Percentiles rank a stretch among this genome's conserved stretches.
These are phyloP conservation scores for Phytophthora citrophthora DNA, from an alignment of 352 stramenopile species.

Conservation along the genomic window DNA sequence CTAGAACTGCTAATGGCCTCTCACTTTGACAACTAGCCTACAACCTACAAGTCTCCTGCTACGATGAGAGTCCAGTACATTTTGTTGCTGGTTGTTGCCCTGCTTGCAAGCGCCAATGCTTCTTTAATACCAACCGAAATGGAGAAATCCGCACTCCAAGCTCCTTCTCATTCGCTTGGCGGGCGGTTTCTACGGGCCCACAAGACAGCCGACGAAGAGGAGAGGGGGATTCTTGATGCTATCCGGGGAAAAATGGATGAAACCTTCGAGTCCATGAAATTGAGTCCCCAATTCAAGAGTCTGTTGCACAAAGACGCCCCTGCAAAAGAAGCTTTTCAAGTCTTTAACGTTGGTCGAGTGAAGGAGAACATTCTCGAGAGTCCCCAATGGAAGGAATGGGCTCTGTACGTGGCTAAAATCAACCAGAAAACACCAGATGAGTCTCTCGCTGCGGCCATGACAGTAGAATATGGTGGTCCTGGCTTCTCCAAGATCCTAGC, in stretches of 20 bases:
- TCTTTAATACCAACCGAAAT: neutral
- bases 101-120: neutral
- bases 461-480: neutral
- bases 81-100: neutral
- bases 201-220: neutral
- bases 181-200: neutral
- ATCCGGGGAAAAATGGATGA: neutral
- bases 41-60: too few species aligned
- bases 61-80: neutral
- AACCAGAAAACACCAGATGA: neutral
- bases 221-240: neutral
- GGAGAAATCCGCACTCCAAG: too few species aligned
- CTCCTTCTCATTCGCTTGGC: neutral
- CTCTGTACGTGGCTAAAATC: neutral
- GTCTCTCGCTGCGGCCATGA: neutral
- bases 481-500: neutral
- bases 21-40: too few species aligned
- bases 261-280: neutral
- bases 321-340: neutral
- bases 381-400: neutral
- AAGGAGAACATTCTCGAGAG: neutral
- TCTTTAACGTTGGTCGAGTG: neutral
- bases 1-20: too few species aligned
- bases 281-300: neutral
- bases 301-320: neutral